Conservation (phyloP, 2,329 filamentous ascomycete genomes). For the Dissoconium aciculare region DNA sequence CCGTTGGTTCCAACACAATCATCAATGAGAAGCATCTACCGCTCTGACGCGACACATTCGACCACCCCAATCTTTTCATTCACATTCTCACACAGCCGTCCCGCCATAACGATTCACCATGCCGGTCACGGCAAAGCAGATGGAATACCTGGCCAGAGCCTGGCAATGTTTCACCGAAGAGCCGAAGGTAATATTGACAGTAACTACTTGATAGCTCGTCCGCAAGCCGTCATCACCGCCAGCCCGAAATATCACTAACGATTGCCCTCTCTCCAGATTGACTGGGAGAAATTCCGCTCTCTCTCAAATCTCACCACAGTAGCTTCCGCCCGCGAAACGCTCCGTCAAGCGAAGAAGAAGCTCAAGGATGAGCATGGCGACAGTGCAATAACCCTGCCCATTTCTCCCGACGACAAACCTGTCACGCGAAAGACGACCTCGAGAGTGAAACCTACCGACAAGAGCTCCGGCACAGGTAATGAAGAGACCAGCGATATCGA, state of each 20-base stretch:
- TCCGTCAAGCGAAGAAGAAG: slow-evolving; percentile 24
- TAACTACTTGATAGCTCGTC: slow-evolving; percentile 1
- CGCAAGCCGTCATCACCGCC: not conserved
- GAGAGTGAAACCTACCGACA: no score
- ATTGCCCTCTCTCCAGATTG: slow-evolving; percentile 14
- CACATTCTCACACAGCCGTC: not conserved
- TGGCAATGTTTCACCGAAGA: slow-evolving; percentile 22
- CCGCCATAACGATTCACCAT: slow-evolving; percentile 5
- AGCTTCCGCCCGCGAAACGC: slow-evolving; percentile 19
- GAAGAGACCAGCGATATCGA: no score
- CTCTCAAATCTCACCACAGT: slow-evolving; percentile 17
- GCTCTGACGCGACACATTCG: not conserved
- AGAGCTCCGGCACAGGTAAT: no score
- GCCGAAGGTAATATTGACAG: slow-evolving; percentile 15
- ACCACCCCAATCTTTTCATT: not conserved
- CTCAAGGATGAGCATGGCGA: slow-evolving; percentile 17
- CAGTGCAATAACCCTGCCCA: no score
- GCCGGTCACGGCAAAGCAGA: slow-evolving; percentile 17
- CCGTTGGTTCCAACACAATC: no score
- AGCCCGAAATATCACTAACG: not conserved
- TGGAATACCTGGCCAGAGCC: slow-evolving; percentile 19
- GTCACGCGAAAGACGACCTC: no score
- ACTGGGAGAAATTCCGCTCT: slow-evolving; percentile 21
- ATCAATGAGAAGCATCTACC: not conserved
- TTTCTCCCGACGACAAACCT: no score